Evolutionary conservation across 1,284 basidiomycete genomes (phyloP), one percentile per base, ranked within the genome.

Genomic region (Irpex rosettiformis): DNA sequence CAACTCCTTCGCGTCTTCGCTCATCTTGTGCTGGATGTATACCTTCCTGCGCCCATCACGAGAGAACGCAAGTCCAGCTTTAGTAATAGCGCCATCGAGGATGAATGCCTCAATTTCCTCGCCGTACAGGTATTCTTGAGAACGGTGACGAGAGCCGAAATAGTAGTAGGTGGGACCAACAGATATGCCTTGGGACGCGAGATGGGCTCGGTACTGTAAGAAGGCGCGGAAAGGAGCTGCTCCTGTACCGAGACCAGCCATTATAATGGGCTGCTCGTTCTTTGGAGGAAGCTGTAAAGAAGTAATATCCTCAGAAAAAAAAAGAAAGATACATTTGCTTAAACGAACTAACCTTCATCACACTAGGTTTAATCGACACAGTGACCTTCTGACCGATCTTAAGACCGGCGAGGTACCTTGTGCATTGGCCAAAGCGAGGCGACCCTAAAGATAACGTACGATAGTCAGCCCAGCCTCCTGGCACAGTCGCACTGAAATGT

Each of bases 1-100:
- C 37, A 99, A 83, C 55, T 81, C 77, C 66, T 86, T 81, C 45
- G 89, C 89, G 72, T 99, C 94, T 71, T 96, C 88, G 59, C 87
- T 78, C 91, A 99, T 99, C 82, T 94, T 96, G 81, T 99, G 93
- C 75, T 99, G 96, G 70, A 99, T 99, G 76, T 99, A 99, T 52
- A 97, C 88, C 77, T 99, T 99, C 72, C 89, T 84, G 58, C 84
- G 84, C 3, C 88, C 86, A 73, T 99, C 97, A 66, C 97, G 89
- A 49, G 96, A 98, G 82, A 99, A 99, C 24, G 97, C 97, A 52
- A 99, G 83, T 24, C 97, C 96, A 27, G 94, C 89, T 67, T 88
- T 88, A 30, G 92, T 87, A 73, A 98, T 89, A 62, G 96, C 79
- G 52, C 89, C 86, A 66, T 94, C 92, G 11, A 84, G 77, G 58